Percentiles rank a stretch among this genome's conserved stretches.
These are phyloP conservation scores for Blastobotrys proliferans DNA, from an alignment of 1,139 yeast species.

Conservation along the genomic window DNA sequence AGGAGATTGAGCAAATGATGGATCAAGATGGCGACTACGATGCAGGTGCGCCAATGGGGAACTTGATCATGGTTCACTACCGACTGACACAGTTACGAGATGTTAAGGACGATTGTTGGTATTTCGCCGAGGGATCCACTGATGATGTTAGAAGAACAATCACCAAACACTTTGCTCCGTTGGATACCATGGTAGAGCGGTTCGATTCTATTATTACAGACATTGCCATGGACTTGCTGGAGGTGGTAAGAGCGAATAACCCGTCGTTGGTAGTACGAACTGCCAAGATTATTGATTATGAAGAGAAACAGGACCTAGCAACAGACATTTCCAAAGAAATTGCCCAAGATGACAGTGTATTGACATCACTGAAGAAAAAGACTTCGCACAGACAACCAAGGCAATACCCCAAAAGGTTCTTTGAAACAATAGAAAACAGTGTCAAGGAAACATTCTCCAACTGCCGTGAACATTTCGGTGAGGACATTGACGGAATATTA, in stretches of 20 bases:
- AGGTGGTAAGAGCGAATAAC: conserved; percentile 65
- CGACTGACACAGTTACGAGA: conserved; percentile 68
- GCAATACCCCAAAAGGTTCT: conserved; percentile 62
- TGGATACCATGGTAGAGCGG: conserved; percentile 46
- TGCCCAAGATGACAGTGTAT: conserved; percentile 5
- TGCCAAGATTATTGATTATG: conserved; percentile 74
- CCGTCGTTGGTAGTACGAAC: conserved; percentile 63
- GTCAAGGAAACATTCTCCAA: conserved; percentile 63
- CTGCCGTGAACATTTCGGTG: conserved; percentile 53
- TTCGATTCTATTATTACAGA: conserved; percentile 64
- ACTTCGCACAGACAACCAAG: conserved; percentile 42
- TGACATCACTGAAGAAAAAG: conserved; percentile 13
- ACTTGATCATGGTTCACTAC: conserved; percentile 64
- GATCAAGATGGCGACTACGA: conserved; percentile 50
- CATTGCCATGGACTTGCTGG: conserved; percentile 62
- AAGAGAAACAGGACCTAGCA: conserved; percentile 72
- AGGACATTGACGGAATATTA: conserved; percentile 50
- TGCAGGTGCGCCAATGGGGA: conserved; percentile 55
- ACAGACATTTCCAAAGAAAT: conserved; percentile 49
- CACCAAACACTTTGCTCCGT: conserved; percentile 52
- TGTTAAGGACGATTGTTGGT: conserved; percentile 67
- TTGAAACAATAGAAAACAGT: conserved; percentile 55
- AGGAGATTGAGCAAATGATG: conserved; percentile 49
- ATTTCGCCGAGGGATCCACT: conserved; percentile 50
- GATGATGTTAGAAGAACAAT: conserved; percentile 72